Evolutionary conservation across 1,284 basidiomycete species (phyloP).

Genomic region (Naganishia cerealis): DNA sequence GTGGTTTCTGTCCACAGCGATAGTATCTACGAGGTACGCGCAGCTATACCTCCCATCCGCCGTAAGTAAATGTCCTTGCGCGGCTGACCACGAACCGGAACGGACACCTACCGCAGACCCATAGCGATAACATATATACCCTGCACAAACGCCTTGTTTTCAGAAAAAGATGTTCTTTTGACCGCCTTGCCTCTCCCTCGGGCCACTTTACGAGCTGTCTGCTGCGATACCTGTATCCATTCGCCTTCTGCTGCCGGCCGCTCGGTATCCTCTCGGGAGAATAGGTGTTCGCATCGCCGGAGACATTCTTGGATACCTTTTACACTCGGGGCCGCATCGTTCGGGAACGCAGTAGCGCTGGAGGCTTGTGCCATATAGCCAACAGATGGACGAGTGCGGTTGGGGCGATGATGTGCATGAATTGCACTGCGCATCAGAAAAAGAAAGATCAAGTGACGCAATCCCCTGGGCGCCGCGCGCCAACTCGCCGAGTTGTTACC

Average conservation of each 20-base stretch:
- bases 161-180: not conserved
- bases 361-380: not conserved
- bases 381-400: not conserved
- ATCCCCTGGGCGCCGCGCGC: too few species aligned
- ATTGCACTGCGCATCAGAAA: too few species aligned
- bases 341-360: not conserved
- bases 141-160: slow-evolving; percentile 18
- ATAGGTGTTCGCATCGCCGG: not conserved
- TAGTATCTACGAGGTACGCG: slow-evolving; percentile 18
- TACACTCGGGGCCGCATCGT: not conserved
- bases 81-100: not conserved
- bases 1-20: not conserved
- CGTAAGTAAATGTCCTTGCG: too few species aligned
- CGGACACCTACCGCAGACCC: slow-evolving; percentile 6
- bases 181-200: not conserved
- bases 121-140: slow-evolving; percentile 19
- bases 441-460: too few species aligned
- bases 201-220: not conserved
- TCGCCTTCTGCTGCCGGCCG: not conserved
- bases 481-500: too few species aligned
- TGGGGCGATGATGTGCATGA: too few species aligned
- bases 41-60: not conserved
- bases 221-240: not conserved
- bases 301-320: slow-evolving; percentile 4
- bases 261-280: not conserved